These are phyloP conservation scores for Carex littledalei DNA, from an alignment of 176 grass and related monocot species.

Conservation along the genomic window DNA sequence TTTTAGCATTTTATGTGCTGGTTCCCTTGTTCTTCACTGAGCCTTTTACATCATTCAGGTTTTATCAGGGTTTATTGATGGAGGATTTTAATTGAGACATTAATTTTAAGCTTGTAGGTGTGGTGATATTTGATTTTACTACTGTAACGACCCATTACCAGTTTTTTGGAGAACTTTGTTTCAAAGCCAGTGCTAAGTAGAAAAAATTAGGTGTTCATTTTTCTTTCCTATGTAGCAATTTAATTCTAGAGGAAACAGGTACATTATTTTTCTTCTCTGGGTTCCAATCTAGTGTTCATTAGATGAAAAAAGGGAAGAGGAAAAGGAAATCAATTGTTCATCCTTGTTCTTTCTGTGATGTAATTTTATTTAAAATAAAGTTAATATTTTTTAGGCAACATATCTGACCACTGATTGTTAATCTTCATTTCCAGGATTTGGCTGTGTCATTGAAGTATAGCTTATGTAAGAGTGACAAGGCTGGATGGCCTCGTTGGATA, in stretches of 20 bases:
- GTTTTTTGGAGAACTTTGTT: background rate
- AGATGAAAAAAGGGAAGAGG: background rate
- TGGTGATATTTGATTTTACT: background rate
- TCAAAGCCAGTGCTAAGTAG: background rate
- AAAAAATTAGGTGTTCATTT: background rate
- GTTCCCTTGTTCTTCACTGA: background rate
- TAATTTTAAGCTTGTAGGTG: background rate
- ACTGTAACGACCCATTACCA: background rate
- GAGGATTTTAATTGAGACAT: background rate
- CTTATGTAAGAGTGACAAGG: conserved; percentile 1
- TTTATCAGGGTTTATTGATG: background rate
- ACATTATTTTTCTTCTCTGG: background rate
- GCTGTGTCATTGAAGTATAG: background rate
- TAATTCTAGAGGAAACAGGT: background rate
- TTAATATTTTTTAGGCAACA: background rate
- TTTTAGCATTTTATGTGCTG: background rate
- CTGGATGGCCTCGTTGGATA: conserved; percentile 4
- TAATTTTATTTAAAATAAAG: background rate
- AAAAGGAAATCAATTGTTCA: background rate
- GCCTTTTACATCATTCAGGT: background rate
- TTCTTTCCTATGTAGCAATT: background rate
- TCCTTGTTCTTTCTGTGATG: background rate
- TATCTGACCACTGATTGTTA: background rate
- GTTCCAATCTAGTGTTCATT: background rate
- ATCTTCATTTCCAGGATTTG: conserved; percentile 8